Base-by-base conservation (phyloP, 768 basidiomycete genomes). In the Suillus lakei region DNA sequence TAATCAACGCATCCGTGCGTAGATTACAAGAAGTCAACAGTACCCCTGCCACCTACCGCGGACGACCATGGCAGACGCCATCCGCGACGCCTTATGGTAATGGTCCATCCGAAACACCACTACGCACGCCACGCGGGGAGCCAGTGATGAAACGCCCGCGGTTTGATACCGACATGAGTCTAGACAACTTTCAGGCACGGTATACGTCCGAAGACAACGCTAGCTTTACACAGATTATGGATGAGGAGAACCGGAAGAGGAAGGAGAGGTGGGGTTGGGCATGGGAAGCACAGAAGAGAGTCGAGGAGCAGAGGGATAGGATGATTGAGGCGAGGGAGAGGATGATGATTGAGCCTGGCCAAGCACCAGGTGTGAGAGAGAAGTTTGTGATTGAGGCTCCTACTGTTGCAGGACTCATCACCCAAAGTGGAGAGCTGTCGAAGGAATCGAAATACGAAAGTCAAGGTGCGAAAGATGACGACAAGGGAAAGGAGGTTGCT, bases 141-240 rank as follows among this genome's bases (percentile, higher is more conserved):
- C 81, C 84, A 30, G 75, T 82, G 3, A 67, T 75, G 67, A 89
- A 94, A 78, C 84, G 88, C 63, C 72, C 82, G 38, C 86, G 85
- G 63, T 89, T 86, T 70, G 85, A 93, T 69, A 79, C 81, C 3
- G 74, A 81, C 65, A 79, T 95, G 73, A 89, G 85, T 63, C 84
- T 98, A 21, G 95, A 98, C 75, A 80, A 81, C 18, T 99, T 98
- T 76, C 98, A 99, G 75, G 87, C 93, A 0, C 86, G 85, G 50
- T 98, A 94, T 75, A 99, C 98, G 2, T 98, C 96, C 0, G 96
- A 98, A 74, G 98, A 99, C 78, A 99, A 99, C 76, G 89, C 96
- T 6, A 98, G 96, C 66, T 99, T 99, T 75, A 94, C 95, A 10
- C 84, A 93, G 67, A 96, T 99, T 65, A 79, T 99, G 62, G 88